Evolutionary conservation across 495 filamentous ascomycete species (phyloP), one percentile per base, ranked within the genome.

Genomic region (Podospora australis): DNA sequence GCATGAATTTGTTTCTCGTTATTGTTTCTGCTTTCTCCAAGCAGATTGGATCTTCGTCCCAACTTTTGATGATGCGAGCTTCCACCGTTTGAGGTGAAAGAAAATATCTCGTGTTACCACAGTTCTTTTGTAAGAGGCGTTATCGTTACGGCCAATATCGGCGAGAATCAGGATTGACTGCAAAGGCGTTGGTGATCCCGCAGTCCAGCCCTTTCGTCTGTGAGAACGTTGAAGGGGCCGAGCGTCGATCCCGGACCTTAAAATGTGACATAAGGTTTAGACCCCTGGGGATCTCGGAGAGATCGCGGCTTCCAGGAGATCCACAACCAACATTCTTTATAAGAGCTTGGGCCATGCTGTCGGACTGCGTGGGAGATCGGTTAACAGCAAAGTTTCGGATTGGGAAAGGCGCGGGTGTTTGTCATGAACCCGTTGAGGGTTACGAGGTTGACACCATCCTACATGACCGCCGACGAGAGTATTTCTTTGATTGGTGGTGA

Each of bases 241-340:
- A 36, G 46, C 47, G 24, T 48, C 32, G 43, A 16, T n/a, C 44
- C 53, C 56, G 52, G 49, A 47, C 26, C 44, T 36, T 51, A 61
- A 61, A 8, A 24, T 11, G 17, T 32, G 32, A 52, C 21, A 42
- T 64, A 64, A 57, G 53, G 53, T 47, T 49, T 46, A 43, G 36
- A 56, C 42, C 58, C 60, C 46, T 56, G 55, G 49, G 50, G 46
- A 56, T 54, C 52, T 62, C 56, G 53, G 53, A 54, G 49, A 59
- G 51, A 57, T 59, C 55, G 49, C 53, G 49, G 52, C 39, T 48
- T 49, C 43, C 38, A 46, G 23, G 50, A 48, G 59, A 55, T 60
- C 56, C 56, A 53, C 56, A 48, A 42, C 51, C 56, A 55, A 35
- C 28, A 10, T 40, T 44, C 38, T 56, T 36, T 35, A n/a, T 29